Evolutionary conservation across 495 filamentous ascomycete genomes (phyloP), one percentile per base, ranked within the genome.

Genomic region (Xylaria cubensis): DNA sequence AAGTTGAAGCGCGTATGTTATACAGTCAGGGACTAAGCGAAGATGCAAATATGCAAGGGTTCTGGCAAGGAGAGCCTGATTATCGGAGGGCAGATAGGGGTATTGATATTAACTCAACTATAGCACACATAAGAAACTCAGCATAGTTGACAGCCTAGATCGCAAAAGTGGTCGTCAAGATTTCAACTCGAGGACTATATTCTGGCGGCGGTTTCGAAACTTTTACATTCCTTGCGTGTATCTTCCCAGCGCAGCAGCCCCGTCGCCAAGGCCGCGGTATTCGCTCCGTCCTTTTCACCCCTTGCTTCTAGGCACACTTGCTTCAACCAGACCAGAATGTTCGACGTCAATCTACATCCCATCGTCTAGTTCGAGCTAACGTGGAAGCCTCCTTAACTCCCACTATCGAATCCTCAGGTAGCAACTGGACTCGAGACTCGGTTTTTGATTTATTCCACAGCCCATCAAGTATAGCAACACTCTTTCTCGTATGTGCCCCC

Each of bases 171-270:
- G 26, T 17, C 53, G 17, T 12, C 26, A 56, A 29, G 26, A 32
- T 24, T 6, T 56, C 19, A 17, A 55, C 29, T 55, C 9, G 21
- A 29, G 51, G 10, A 55, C 21, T 2, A 29, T 26, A n/a, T n/a
- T n/a, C n/a, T n/a, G n/a, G n/a, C n/a, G n/a, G n/a, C n/a, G 53
- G 15, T 56, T 56, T 56, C 13, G 53, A 56, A 24, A 56, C 53
- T 61, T 61, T 61, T 39, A 10, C 32, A 61, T 61, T 61, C 58
- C 32, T 36, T 61, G 58, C 58, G 32, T 61, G 58, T 61, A 61
- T 41, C 34, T 39, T n/a, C 58, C 56, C 5, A 58, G 55, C 26
- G 4, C 3, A 39, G 32, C 15, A 61, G 19, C 15, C 32, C 17
- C 17, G 15, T 3, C 19, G 56, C 32, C 19, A 39, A 61, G 32